phyloP scores from a whole-genome alignment of 164 flowering plant species.

The Malania oleifera region DNA sequence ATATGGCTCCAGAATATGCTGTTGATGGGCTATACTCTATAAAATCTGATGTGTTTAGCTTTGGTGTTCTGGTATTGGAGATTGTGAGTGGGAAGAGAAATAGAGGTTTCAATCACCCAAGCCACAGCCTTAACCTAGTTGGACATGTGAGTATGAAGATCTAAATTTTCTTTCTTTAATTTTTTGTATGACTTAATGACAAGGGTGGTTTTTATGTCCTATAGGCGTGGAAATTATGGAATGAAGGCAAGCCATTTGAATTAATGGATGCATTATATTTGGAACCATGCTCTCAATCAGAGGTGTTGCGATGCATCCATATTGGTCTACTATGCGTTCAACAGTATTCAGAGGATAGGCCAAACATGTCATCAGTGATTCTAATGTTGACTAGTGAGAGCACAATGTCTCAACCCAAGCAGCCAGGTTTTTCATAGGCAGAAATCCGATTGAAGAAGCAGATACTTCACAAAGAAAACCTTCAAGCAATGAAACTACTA shows the following conservation, averaged over 20 bases:
- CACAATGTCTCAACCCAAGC: constrained; percentile 8
- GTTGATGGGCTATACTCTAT: constrained; percentile 35
- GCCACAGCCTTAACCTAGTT: constrained; percentile 21
- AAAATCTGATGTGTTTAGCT: constrained; percentile 55
- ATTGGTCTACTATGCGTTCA: constrained; percentile 27
- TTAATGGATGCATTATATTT: constrained; percentile 10
- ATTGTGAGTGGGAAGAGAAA: constrained; percentile 32
- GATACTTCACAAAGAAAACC: constrained; percentile 2
- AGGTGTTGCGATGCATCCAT: constrained; percentile 21
- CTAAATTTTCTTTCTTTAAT: background rate
- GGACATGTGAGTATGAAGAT: constrained; percentile 24
- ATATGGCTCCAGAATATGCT: constrained; percentile 50
- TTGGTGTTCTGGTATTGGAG: constrained; percentile 40
- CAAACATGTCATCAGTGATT: constrained; percentile 21
- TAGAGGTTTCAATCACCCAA: constrained; percentile 23
- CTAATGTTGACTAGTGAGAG: constrained; percentile 16
- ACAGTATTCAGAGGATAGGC: constrained; percentile 19
- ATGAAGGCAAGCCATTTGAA: constrained; percentile 15
- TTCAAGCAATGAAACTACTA: constrained; percentile 9
- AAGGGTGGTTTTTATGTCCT: background rate
- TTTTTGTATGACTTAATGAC: no score
- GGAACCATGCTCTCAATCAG: background rate
- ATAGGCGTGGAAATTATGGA: constrained; percentile 31
- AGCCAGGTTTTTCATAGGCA: constrained; percentile 23
- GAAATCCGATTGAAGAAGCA: background rate